These are phyloP conservation scores for Bjerkandera adusta DNA, from an alignment of 1,284 basidiomycete species.

Conservation along the genomic window DNA sequence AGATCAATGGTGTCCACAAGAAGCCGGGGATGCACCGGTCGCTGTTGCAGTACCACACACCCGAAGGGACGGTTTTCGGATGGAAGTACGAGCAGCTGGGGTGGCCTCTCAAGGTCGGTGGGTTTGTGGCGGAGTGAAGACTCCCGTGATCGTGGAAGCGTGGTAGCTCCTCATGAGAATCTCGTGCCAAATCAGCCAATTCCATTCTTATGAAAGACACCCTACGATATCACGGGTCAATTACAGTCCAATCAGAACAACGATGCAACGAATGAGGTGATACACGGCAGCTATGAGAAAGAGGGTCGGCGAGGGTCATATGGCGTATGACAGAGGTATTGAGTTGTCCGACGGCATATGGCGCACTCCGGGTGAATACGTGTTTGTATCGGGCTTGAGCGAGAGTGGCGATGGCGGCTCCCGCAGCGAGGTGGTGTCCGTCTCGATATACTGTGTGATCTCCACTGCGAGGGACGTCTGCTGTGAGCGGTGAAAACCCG, in stretches of 20 bases:
- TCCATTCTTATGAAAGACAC: no score
- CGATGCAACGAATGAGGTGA: no score
- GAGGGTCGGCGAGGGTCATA: no score
- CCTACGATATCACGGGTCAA: no score
- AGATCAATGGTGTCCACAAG: conserved; percentile 38
- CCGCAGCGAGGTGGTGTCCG: conserved; percentile 2
- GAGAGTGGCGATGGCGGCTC: background rate
- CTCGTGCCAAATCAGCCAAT: no score
- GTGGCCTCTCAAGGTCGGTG: conserved; percentile 34
- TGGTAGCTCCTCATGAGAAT: no score
- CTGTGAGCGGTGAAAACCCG: conserved; percentile 3
- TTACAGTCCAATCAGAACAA: no score
- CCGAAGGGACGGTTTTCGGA: conserved; percentile 39
- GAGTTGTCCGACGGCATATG: no score
- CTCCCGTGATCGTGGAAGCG: no score
- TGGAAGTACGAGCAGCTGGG: conserved; percentile 52
- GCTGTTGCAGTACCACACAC: conserved; percentile 32
- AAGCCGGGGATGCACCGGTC: conserved; percentile 46
- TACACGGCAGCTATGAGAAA: no score
- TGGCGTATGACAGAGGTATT: no score
- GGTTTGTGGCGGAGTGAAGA: conserved; percentile 9
- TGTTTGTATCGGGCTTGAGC: conserved; percentile 1
- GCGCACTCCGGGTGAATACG: background rate
- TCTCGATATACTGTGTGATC: conserved; percentile 17
- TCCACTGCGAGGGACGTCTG: conserved; percentile 17